Percentiles rank a stretch among this genome's conserved stretches.
phyloP scores from a whole-genome alignment of 2,329 filamentous ascomycete species.

The Colletotrichum salicis region DNA sequence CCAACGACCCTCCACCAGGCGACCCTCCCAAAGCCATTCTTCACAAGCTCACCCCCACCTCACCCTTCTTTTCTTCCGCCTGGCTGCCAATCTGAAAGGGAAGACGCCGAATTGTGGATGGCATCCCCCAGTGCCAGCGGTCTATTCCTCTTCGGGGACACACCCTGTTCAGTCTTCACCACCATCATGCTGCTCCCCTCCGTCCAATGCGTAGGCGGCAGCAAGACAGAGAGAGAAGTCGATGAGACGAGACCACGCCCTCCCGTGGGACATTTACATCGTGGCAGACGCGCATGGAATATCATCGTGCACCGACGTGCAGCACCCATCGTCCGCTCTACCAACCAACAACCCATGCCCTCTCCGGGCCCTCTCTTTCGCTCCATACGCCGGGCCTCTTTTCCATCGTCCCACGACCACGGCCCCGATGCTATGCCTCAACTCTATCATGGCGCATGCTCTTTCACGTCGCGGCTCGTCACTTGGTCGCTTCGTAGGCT shows the following conservation, averaged over 20 bases:
- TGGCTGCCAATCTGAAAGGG: background rate
- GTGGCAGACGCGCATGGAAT: slow-evolving; percentile 32
- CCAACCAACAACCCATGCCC: background rate
- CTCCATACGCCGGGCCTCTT: slow-evolving; percentile 9
- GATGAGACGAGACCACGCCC: background rate
- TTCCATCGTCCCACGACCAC: slow-evolving; percentile 9
- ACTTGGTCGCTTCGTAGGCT: background rate
- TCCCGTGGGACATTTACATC: slow-evolving; percentile 9
- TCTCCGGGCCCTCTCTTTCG: background rate
- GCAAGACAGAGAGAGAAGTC: background rate
- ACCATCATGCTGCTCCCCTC: slow-evolving; percentile 7
- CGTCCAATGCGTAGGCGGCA: background rate
- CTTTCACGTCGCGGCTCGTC: background rate
- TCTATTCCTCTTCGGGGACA: slow-evolving; percentile 9
- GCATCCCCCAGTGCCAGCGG: background rate
- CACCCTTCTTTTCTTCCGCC: background rate
- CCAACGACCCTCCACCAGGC: slow-evolving; percentile 1
- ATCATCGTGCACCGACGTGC: slow-evolving; percentile 5
- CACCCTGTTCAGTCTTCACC: slow-evolving; percentile 2
- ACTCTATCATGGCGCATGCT: slow-evolving; percentile 11
- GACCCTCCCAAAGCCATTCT: background rate
- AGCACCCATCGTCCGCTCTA: background rate
- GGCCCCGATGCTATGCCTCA: background rate
- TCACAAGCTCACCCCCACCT: slow-evolving; percentile 10
- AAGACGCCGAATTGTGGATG: slow-evolving; percentile 2